Evolutionary conservation across 805 yeast genomes (phyloP).

Genomic region (Isabelozyma rhagii): DNA sequence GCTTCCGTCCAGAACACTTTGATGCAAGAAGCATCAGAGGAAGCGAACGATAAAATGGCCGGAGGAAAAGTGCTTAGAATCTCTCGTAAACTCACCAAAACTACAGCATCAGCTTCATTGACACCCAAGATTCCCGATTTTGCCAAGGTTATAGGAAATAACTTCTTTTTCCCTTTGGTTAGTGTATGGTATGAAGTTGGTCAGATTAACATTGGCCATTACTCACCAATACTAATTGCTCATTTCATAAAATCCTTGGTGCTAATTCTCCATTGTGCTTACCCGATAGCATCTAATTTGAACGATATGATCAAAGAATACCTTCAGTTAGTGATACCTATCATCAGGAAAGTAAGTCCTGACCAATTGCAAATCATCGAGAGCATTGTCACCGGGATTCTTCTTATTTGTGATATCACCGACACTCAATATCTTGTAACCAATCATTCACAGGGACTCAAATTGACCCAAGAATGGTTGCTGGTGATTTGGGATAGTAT

Average conservation of each 20-base stretch:
- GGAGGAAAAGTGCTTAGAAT: conserved; percentile 44
- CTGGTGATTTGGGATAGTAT: conserved; percentile 29
- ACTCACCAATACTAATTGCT: conserved; percentile 50
- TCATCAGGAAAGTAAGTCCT: conserved; percentile 11
- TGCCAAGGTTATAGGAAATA: conserved; percentile 40
- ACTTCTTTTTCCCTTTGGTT: conserved; percentile 53
- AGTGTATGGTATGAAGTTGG: conserved; percentile 50
- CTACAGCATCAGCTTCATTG: conserved; percentile 2
- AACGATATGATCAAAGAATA: conserved; percentile 58
- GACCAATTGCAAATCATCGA: conserved; percentile 35
- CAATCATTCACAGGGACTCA: conserved; percentile 16
- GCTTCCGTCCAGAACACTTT: conserved; percentile 28
- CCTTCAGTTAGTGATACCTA: conserved; percentile 30
- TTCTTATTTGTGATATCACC: conserved; percentile 31
- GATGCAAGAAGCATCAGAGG: conserved; percentile 26
- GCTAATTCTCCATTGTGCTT: conserved; percentile 54
- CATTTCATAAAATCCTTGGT: conserved; percentile 62
- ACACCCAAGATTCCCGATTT: conserved; percentile 29
- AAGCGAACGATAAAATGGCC: conserved; percentile 27
- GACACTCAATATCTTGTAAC: conserved; percentile 25
- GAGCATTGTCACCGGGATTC: conserved; percentile 34
- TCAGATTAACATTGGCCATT: conserved; percentile 45
- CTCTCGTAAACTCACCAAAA: conserved; percentile 32
- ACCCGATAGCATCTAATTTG: conserved; percentile 50
- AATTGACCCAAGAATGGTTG: conserved; percentile 24